Percentiles rank a stretch among this genome's conserved stretches.
Conservation (phyloP, 1,284 basidiomycete species). For the Malassezia equina region DNA sequence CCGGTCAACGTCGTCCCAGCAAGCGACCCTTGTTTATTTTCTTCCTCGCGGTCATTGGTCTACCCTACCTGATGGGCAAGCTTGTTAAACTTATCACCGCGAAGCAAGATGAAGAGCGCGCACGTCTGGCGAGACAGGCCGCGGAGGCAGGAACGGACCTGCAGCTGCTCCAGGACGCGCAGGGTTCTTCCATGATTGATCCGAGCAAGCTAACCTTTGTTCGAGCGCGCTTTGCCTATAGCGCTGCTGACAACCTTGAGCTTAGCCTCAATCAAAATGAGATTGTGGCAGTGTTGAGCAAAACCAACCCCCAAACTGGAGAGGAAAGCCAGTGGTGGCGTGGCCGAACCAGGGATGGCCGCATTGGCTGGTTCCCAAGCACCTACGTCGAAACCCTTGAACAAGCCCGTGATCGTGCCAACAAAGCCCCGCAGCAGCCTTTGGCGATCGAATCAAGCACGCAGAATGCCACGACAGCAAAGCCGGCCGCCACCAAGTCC, state of each 20-base stretch:
- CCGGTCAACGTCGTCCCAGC: constrained; percentile 49
- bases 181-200: constrained; percentile 49
- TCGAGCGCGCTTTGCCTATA: constrained; percentile 71
- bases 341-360: constrained; percentile 82
- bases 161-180: constrained; percentile 36
- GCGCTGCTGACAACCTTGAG: constrained; percentile 57
- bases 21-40: constrained; percentile 89
- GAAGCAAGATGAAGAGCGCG: constrained; percentile 52
- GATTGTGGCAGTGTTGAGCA: constrained; percentile 81
- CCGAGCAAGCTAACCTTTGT: constrained; percentile 68
- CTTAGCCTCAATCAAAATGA: constrained; percentile 76
- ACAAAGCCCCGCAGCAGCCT: constrained; percentile 17
- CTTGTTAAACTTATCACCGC: constrained; percentile 70
- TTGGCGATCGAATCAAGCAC: constrained; percentile 5
- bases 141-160: constrained; percentile 20
- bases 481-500: not conserved
- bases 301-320: constrained; percentile 53
- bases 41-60: constrained; percentile 84
- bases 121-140: constrained; percentile 49
- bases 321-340: constrained; percentile 87
- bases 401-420: constrained; percentile 37
- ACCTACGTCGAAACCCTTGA: constrained; percentile 51
- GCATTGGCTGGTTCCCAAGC: constrained; percentile 90
- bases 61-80: constrained; percentile 87
- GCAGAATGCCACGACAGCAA: not conserved